phyloP scores from a whole-genome alignment of 805 yeast genomes.

The Metschnikowia kunwiensis region DNA sequence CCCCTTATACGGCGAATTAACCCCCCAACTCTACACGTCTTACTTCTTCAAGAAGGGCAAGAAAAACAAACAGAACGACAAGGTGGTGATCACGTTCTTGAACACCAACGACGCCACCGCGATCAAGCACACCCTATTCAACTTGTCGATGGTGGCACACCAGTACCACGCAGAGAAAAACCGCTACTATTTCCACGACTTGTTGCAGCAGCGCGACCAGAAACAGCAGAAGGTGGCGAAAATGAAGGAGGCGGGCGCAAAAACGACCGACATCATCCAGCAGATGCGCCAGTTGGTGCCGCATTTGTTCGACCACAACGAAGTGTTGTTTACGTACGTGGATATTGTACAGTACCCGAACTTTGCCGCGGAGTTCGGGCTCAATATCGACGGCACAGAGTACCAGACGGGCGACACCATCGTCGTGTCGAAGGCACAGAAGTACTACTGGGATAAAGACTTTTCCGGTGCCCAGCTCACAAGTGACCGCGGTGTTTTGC shows the following conservation, averaged over 20 bases:
- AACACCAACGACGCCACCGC: slow-evolving; percentile 36
- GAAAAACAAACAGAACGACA: slow-evolving; percentile 28
- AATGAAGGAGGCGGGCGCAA: slow-evolving; percentile 44
- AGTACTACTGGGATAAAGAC: slow-evolving; percentile 31
- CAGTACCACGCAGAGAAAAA: slow-evolving; percentile 47
- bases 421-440: slow-evolving; percentile 46
- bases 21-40: slow-evolving; percentile 31
- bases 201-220: slow-evolving; percentile 24
- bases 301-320: slow-evolving; percentile 42
- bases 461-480: slow-evolving; percentile 35
- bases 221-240: slow-evolving; percentile 45
- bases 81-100: slow-evolving; percentile 49
- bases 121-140: slow-evolving; percentile 33
- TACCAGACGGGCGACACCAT: slow-evolving; percentile 55
- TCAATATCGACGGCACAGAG: slow-evolving; percentile 36
- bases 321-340: slow-evolving; percentile 46
- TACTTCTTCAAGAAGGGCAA: slow-evolving; percentile 32
- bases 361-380: slow-evolving; percentile 28
- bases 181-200: slow-evolving; percentile 36
- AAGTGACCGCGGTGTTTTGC: slow-evolving; percentile 30
- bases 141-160: slow-evolving; percentile 45
- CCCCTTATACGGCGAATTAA: slow-evolving; percentile 55
- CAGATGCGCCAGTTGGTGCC: slow-evolving; percentile 52
- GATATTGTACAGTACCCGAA: slow-evolving; percentile 43
- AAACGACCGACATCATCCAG: slow-evolving; percentile 41